phyloP scores from a whole-genome alignment of 75 land plant species.

The Pinus albicaulis region DNA sequence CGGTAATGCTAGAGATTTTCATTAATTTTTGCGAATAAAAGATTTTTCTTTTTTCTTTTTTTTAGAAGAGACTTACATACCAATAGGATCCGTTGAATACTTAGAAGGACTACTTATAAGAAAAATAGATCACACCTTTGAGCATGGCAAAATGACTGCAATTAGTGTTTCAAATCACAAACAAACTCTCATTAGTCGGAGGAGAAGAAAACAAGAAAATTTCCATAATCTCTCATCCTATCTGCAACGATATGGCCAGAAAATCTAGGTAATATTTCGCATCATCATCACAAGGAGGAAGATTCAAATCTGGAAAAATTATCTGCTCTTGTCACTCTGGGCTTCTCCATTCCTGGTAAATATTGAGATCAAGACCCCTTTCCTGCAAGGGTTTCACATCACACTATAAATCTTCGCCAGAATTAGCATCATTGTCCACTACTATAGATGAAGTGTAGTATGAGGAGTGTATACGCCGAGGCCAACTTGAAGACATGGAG shows the following conservation, averaged over 20 bases:
- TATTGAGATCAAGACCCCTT: background rate
- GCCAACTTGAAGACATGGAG: no score
- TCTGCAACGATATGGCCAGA: background rate
- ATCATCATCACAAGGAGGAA: background rate
- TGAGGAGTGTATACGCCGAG: no score
- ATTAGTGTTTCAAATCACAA: background rate
- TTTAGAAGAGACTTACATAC: background rate
- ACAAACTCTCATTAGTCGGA: background rate
- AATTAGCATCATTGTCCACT: slow-evolving; percentile 18
- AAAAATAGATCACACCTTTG: background rate
- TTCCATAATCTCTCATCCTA: background rate
- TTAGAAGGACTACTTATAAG: background rate
- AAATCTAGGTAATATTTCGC: background rate
- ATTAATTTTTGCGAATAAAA: background rate
- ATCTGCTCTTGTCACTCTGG: background rate
- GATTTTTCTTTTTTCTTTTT: no score
- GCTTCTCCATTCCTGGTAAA: no score
- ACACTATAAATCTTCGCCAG: slow-evolving; percentile 3
- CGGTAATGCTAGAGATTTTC: background rate
- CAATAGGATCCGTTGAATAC: background rate
- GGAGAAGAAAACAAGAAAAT: background rate
- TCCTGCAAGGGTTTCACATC: background rate
- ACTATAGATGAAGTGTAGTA: slow-evolving; percentile 29
- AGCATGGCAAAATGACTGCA: background rate
- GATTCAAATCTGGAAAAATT: slow-evolving; percentile 4